Evolutionary conservation across 768 basidiomycete genomes (phyloP).

Genomic region (Pisolithus marmoratus): DNA sequence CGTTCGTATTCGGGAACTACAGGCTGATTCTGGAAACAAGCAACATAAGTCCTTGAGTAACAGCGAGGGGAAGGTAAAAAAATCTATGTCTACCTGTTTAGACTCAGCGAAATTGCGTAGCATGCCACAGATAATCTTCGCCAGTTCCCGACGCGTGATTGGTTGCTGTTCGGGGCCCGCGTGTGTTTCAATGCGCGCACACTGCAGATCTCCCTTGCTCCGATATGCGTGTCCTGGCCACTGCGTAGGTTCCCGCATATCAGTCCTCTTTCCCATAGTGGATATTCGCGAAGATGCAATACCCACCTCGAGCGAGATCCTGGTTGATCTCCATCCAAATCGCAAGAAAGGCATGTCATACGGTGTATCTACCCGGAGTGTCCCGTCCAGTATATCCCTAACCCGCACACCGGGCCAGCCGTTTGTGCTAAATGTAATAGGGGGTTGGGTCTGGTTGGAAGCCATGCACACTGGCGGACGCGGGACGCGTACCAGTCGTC

Average conservation of each 20-base stretch:
- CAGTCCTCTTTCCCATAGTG: background rate
- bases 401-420: constrained; percentile 5
- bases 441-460: constrained; percentile 4
- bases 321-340: constrained; percentile 16
- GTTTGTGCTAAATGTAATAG: constrained; percentile 11
- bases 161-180: background rate
- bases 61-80: too few species aligned
- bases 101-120: constrained; percentile 4
- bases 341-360: constrained; percentile 10
- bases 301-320: constrained; percentile 16
- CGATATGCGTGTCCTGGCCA: constrained; percentile 18
- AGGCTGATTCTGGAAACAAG: background rate
- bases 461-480: constrained; percentile 9
- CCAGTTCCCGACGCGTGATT: constrained; percentile 18
- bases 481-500: constrained; percentile 13
- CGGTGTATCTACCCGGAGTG: constrained; percentile 10
- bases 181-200: constrained; percentile 5
- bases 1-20: constrained; percentile 8
- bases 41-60: background rate
- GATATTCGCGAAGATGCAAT: background rate
- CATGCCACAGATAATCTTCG: constrained; percentile 11
- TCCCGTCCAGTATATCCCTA: constrained; percentile 11
- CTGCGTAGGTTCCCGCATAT: background rate
- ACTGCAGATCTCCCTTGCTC: too few species aligned
- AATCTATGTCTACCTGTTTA: background rate